These are phyloP conservation scores for Carex arenaria DNA, from an alignment of 202 grass and related monocot species.

Conservation along the genomic window DNA sequence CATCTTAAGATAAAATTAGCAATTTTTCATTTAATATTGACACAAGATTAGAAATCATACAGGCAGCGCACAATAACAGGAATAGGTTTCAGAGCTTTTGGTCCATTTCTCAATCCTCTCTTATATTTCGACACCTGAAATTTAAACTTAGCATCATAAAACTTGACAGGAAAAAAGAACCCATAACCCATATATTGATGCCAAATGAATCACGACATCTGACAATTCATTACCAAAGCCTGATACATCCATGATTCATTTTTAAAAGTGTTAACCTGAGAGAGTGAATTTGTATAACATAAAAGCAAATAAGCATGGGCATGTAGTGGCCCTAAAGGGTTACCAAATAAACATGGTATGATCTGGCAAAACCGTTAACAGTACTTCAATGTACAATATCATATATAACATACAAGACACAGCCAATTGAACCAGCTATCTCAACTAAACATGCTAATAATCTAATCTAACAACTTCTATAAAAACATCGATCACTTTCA, in stretches of 20 bases:
- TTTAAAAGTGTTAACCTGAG: background rate
- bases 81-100: conserved; percentile 79
- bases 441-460: background rate
- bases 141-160: conserved; percentile 8
- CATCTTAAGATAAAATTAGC: conserved; percentile 1
- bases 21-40: background rate
- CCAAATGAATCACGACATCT: background rate
- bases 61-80: conserved; percentile 93
- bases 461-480: background rate
- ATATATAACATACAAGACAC: background rate
- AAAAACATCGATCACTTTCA: background rate
- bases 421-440: background rate
- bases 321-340: background rate
- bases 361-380: background rate
- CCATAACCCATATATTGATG: background rate
- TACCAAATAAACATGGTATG: background rate
- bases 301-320: background rate
- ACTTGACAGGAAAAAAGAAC: background rate
- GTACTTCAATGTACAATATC: background rate
- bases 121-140: conserved; percentile 80
- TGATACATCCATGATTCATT: background rate
- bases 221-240: background rate
- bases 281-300: background rate
- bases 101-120: conserved; percentile 84
- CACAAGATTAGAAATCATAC: conserved; percentile 30